Percentiles rank a stretch among this genome's conserved stretches.
Evolutionary conservation across 208 protist species (phyloP).

Genomic region (Crithidia fasciculata): DNA sequence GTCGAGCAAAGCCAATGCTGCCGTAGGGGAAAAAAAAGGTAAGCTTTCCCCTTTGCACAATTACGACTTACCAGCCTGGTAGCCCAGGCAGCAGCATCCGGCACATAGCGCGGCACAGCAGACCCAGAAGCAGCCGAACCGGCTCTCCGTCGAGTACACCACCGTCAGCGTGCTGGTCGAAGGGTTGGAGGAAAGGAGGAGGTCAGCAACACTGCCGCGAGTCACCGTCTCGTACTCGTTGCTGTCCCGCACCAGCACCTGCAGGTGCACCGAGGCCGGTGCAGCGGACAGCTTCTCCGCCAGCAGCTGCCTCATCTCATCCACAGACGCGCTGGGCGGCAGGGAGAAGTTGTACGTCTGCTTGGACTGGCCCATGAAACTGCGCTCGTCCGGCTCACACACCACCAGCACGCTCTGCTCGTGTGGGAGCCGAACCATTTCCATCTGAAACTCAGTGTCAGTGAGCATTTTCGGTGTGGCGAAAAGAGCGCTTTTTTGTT

Average conservation of each 20-base stretch:
- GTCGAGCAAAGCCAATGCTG: neutral
- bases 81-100: neutral
- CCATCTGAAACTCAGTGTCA: neutral
- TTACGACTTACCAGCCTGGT: neutral
- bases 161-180: neutral
- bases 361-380: neutral
- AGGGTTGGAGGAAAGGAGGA: neutral
- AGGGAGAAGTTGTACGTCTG: neutral
- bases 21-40: neutral
- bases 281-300: neutral
- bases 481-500: neutral
- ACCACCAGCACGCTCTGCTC: neutral
- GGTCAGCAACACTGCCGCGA: neutral
- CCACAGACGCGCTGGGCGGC: neutral
- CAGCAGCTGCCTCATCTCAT: neutral
- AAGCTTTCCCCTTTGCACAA: neutral
- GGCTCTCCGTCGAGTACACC: slow-evolving; percentile 2
- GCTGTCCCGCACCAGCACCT: neutral
- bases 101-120: neutral
- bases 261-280: neutral
- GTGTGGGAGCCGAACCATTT: neutral
- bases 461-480: neutral
- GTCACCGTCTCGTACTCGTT: neutral
- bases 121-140: neutral
- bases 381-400: neutral